phyloP scores from a whole-genome alignment of 2,329 filamentous ascomycete genomes.

The Pseudogymnoascus sp. region DNA sequence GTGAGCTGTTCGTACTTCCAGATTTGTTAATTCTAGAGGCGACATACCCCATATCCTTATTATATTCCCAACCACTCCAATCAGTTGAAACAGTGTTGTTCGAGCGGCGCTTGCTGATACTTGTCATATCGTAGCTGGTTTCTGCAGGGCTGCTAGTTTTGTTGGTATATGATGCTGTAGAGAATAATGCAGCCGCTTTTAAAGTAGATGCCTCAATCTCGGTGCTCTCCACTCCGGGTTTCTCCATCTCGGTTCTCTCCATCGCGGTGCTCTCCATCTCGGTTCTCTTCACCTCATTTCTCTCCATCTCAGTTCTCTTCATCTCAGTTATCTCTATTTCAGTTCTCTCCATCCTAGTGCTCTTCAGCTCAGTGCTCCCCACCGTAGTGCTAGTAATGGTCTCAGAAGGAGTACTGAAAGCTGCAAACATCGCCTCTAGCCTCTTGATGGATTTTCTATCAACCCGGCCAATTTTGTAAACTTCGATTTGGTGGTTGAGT shows the following conservation, averaged over 20 bases:
- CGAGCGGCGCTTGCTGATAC: not conserved
- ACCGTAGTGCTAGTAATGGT: not conserved
- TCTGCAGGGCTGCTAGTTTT: not conserved
- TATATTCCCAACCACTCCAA: not conserved
- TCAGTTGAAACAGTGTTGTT: not conserved
- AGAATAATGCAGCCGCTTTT: not conserved
- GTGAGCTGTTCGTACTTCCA: too few species aligned
- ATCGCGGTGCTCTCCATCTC: not conserved
- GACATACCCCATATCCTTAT: not conserved
- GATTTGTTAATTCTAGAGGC: too few species aligned
- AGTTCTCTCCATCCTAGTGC: not conserved
- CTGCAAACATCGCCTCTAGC: not conserved
- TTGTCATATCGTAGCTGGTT: not conserved
- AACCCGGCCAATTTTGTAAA: not conserved
- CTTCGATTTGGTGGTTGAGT: not conserved
- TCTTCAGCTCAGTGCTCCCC: not conserved
- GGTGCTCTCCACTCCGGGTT: not conserved
- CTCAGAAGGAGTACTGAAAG: not conserved
- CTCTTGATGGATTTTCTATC: not conserved
- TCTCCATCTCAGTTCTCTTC: not conserved
- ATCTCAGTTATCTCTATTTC: too few species aligned
- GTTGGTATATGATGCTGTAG: too few species aligned
- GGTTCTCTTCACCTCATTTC: too few species aligned
- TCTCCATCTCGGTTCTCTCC: not conserved
- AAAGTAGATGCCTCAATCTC: not conserved